Evolutionary conservation across 495 filamentous ascomycete species (phyloP), one percentile per base, ranked within the genome.

Genomic region (Trichoderma reesei): DNA sequence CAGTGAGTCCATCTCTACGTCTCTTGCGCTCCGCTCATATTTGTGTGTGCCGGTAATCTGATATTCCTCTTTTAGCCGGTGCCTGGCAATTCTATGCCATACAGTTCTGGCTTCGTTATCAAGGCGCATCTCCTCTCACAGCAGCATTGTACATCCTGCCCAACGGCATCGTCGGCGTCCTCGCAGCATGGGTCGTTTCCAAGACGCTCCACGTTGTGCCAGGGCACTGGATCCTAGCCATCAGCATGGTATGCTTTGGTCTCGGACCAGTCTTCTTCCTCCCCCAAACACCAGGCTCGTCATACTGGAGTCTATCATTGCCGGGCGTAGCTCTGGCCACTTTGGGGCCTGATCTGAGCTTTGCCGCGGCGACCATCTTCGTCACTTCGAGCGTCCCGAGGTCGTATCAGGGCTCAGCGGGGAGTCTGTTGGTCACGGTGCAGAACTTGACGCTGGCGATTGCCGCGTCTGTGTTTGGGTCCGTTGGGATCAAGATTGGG

Each of bases 391-490:
- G 76, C 7, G 77, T 88, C 61, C 73, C 72, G 4, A 73, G 76
- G 33, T 76, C 84, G 46, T 80, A 87, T 64, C 85, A 89, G 67
- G 86, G 86, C 5, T 73, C 87, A 5, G 86, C 84, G 0, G 86
- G 83, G 0, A 81, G 76, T 11, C 72, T 91, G 20, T 80, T 90
- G 8, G 85, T 78, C 46, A 90, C 86, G 0, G 75, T 86, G 13
- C 83, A 90, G 60, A 89, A 90, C 64, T 44, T 71, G 16, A 41
- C 72, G 67, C 71, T 74, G 7, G 80, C 80, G 3, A 74, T 82
- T 7, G 76, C 80, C 62, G 80, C 77, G 0, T 72, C 72, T 60
- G 68, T 81, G 0, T 76, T 74, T 0, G 79, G 80, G 67, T 74
- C 76, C 1, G 77, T 81, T 39, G 79, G 79, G 0, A 73, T 72